Percentiles rank a stretch among this genome's conserved stretches.
Evolutionary conservation across 305 asterid species (phyloP).

Genomic region (Fraxinus xanthoxyloides): DNA sequence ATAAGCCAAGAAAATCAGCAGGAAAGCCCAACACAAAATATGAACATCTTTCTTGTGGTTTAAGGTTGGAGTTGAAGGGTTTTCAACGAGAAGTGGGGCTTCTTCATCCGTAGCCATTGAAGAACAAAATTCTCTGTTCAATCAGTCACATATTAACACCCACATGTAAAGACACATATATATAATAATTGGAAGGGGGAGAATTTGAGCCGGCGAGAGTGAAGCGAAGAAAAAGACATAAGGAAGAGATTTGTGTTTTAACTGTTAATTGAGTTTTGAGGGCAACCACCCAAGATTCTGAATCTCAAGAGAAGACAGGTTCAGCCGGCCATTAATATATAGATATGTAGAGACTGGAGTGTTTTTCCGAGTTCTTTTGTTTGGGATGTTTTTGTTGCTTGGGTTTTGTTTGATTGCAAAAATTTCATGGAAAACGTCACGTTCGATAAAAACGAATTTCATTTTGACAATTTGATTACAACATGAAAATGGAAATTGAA

Average conservation of each 20-base stretch:
- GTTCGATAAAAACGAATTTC: too few species aligned
- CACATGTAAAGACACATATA: conserved; percentile 18
- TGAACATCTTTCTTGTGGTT: conserved; percentile 72
- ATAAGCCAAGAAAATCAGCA: conserved; percentile 80
- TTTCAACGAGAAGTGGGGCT: conserved; percentile 42
- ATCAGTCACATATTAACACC: conserved; percentile 11
- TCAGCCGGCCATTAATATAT: conserved; percentile 31
- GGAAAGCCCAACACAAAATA: conserved; percentile 72
- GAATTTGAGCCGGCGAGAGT: conserved; percentile 39
- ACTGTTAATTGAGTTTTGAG: background rate
- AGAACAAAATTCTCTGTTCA: background rate
- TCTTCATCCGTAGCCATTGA: conserved; percentile 78
- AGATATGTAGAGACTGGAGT: conserved; percentile 19
- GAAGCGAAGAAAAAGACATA: conserved; percentile 19
- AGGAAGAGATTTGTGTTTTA: background rate
- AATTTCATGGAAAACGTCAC: too few species aligned
- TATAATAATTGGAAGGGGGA: background rate
- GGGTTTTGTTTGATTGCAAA: too few species aligned
- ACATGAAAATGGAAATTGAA: too few species aligned
- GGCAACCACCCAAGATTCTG: conserved; percentile 33
- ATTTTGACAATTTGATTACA: too few species aligned
- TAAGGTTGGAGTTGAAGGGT: conserved; percentile 26
- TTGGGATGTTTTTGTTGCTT: conserved; percentile 4
- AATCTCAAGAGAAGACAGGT: conserved; percentile 29
- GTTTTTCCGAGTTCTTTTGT: background rate